These are phyloP conservation scores for Suillus americanus DNA, from an alignment of 768 basidiomycete genomes.

Conservation along the genomic window DNA sequence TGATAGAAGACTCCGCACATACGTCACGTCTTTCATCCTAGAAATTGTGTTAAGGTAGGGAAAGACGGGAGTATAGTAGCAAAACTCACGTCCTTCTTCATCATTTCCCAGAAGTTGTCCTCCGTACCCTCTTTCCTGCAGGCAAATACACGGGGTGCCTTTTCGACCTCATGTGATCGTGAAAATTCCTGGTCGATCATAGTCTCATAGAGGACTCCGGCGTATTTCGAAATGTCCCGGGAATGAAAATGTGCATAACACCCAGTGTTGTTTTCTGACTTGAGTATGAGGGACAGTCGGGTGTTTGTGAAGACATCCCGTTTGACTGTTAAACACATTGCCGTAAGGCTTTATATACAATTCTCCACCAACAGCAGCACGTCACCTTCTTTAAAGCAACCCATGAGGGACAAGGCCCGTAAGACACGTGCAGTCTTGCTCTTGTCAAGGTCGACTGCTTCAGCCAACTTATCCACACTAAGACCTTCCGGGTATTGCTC, in stretches of 20 bases:
- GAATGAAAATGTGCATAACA: conserved; percentile 10
- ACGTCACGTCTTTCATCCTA: conserved; percentile 20
- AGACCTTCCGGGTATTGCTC: conserved; percentile 26
- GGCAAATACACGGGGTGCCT: conserved; percentile 21
- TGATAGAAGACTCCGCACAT: not conserved
- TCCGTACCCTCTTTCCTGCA: conserved; percentile 15
- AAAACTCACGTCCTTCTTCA: conserved; percentile 17
- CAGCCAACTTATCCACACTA: conserved; percentile 23
- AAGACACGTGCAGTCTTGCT: conserved; percentile 31
- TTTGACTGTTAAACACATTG: conserved; percentile 16
- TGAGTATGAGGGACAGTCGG: conserved; percentile 31
- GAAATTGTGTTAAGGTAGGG: not conserved
- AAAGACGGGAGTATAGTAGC: not conserved
- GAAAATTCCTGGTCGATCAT: conserved; percentile 26
- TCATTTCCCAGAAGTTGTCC: conserved; percentile 20
- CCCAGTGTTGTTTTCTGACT: conserved; percentile 13
- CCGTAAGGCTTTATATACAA: not conserved
- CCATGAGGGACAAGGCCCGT: conserved; percentile 29
- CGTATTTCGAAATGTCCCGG: conserved; percentile 14
- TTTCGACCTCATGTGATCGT: conserved; percentile 18
- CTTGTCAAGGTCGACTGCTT: conserved; percentile 21
- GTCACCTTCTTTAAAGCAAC: conserved; percentile 31
- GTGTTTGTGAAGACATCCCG: conserved; percentile 32
- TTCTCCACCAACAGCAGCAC: not conserved
- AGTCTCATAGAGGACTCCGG: conserved; percentile 20